Base-by-base conservation (phyloP, 164 flowering plant species). In the Vitis rotundifolia region DNA sequence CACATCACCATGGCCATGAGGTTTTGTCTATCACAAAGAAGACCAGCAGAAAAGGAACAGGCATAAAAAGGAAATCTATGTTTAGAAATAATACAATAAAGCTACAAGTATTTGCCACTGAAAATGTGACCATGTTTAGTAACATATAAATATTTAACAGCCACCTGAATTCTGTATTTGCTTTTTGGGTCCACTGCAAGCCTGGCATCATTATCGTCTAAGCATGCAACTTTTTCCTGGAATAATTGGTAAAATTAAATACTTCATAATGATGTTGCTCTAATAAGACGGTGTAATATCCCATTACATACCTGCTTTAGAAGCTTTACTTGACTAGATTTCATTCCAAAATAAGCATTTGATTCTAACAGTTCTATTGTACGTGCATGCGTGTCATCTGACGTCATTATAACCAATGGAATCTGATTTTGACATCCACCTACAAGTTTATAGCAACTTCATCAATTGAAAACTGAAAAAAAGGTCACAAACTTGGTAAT, bases 1-100 rank as follows among this genome's bases (percentile, higher is more conserved):
- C 68, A 96, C 99, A 83, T 96, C 99, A 47, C 99, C 99, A 80
- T 96, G 99, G 56, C 99, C 99, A 79, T 93, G 99, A 74, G 99
- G 99, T 82, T 96, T 96, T 65, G 99, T 96, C 99, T 96, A 63
- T 29, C 69, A 67, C 47, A 77, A 37, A 50, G 29, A 75, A 22
- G 63, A 28, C 67, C 68, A 11, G 26, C 29, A 47, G 29, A 70
- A 63, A 70, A 47, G 19, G 18, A 16, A 49, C 18, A 49, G 50
- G 51, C 1, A 47, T 44, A 47, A 18, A 73, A 62, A 67, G 44
- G 58, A 62, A 16, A 47, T 11, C 49, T 18, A 31, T 37, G 44
- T 37, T 37, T 29, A 67, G 44, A 28, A 12, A 37, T 51, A 3
- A 9, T 16, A 14, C 16, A 14, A 65, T 49, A 73, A 37, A 8